These are phyloP conservation scores for Arthrobotrys musiformis DNA, from an alignment of 2,329 filamentous ascomycete genomes.

Conservation along the genomic window DNA sequence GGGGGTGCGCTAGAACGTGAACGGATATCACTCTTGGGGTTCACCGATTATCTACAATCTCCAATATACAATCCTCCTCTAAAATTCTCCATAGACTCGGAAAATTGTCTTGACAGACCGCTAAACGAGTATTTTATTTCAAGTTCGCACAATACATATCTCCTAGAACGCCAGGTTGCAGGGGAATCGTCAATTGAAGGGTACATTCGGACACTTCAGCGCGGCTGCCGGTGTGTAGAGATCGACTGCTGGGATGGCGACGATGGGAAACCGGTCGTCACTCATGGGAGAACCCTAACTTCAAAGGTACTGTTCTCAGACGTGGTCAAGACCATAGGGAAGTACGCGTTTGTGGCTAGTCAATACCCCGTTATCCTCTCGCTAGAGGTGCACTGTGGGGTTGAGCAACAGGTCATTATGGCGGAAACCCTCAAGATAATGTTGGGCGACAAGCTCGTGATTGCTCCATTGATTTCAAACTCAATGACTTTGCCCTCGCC, in stretches of 20 bases:
- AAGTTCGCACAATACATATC: constrained; percentile 97
- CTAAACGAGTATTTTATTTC: constrained; percentile 98
- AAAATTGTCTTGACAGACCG: constrained; percentile 74
- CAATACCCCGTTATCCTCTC: constrained; percentile 92
- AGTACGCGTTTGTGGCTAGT: constrained; percentile 91
- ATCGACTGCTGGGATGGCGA: constrained; percentile 98
- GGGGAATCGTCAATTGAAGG: constrained; percentile 93
- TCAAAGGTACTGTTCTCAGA: constrained; percentile 89
- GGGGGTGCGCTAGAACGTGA: constrained; percentile 64
- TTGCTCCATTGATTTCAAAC: constrained; percentile 77
- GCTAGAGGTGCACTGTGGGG: constrained; percentile 91
- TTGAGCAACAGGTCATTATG: constrained; percentile 86
- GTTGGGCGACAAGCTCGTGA: constrained; percentile 82
- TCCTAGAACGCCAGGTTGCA: constrained; percentile 87
- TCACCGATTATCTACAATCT: constrained; percentile 79
- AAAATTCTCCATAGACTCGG: constrained; percentile 67
- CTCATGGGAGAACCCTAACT: constrained; percentile 89
- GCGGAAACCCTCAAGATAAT: constrained; percentile 85
- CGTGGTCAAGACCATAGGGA: constrained; percentile 90
- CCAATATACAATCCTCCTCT: constrained; percentile 75
- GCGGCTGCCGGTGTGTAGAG: constrained; percentile 93
- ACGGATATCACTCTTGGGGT: constrained; percentile 80
- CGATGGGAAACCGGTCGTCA: constrained; percentile 87
- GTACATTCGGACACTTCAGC: constrained; percentile 87
- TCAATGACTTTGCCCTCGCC: constrained; percentile 80